Evolutionary conservation across 2,329 filamentous ascomycete species (phyloP), one percentile per base, ranked within the genome.

Genomic region (Clonostachys rhizophaga): DNA sequence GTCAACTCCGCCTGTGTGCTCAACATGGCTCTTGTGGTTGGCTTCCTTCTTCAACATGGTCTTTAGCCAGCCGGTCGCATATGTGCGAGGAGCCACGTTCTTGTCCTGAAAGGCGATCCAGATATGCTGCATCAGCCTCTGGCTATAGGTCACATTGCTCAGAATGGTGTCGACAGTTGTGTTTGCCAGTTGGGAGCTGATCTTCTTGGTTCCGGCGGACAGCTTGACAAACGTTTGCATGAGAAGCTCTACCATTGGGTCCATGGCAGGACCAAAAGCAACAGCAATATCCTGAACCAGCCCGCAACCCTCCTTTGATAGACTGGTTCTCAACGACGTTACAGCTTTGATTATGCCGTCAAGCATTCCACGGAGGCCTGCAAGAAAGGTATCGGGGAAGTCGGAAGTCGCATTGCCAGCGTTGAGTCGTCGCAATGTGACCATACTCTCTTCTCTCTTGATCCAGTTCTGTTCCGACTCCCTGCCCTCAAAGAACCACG

Each of bases 401-500:
- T 95, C 89, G 24, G 79, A 77, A 1, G 87, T 81, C 6, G 86
- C 87, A 62, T 97, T 97, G 47, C 92, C 92, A 50, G 86, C 88
- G 44, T 89, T 81, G 24, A 96, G 76, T 52, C 83, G 81, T 45
- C 92, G 83, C 43, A 97, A 68, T 54, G 87, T 91, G 8, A 78
- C 78, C 36, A 91, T 78, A 59, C 81, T 86, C 69, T 92, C 87
- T 64, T 97, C 92, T 63, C 92, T 80, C 55, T 86, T 84, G 57
- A 89, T 64, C 92, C 92, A 97, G 60, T 97, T 97, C 50, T 88
- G 83, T 61, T 97, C 92, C 1, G 87, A 83, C 69, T 97, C 92
- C 61, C 78, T 89, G 45, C 91, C 91, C 55, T 96, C 91, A 52
- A 96, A 96, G 62, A 79, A 78, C 46, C 76, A 76, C 34, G 84